Conservation (phyloP, 2,329 filamentous ascomycete species). For the Volutella citrinella region DNA sequence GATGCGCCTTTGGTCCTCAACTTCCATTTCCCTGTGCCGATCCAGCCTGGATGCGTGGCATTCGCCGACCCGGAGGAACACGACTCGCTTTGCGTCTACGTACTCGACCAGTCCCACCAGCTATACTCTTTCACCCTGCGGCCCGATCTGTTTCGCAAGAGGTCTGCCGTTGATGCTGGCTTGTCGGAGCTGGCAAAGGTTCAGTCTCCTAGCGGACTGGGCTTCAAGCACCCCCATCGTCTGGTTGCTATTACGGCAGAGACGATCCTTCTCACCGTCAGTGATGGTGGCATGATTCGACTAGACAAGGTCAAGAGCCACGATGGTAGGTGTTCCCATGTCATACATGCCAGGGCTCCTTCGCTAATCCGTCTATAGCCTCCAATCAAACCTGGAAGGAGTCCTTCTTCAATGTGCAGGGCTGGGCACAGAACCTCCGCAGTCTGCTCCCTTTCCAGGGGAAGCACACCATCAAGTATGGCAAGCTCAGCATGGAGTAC, state of each 20-base stretch:
- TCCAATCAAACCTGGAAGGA: slow-evolving; percentile 58
- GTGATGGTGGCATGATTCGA: slow-evolving; percentile 72
- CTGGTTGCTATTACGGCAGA: slow-evolving; percentile 71
- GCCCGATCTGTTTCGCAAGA: slow-evolving; percentile 75
- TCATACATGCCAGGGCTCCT: neutral
- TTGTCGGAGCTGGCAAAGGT: slow-evolving; percentile 75
- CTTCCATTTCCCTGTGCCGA: slow-evolving; percentile 70
- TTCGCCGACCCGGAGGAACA: slow-evolving; percentile 77
- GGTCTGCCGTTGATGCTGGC: slow-evolving; percentile 66
- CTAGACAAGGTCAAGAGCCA: slow-evolving; percentile 58
- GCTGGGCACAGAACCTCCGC: slow-evolving; percentile 66
- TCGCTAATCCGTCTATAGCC: slow-evolving; percentile 17
- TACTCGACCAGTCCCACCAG: slow-evolving; percentile 73
- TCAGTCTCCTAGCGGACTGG: slow-evolving; percentile 69
- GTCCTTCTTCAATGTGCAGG: slow-evolving; percentile 69
- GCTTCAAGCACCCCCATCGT: slow-evolving; percentile 76
- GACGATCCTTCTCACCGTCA: slow-evolving; percentile 75
- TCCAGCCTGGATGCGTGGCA: slow-evolving; percentile 75
- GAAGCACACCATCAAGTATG: slow-evolving; percentile 61
- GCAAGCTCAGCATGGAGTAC: slow-evolving; percentile 63
- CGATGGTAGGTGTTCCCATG: slow-evolving; percentile 38
- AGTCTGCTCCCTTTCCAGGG: slow-evolving; percentile 66
- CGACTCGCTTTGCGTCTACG: slow-evolving; percentile 75
- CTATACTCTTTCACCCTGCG: slow-evolving; percentile 82
- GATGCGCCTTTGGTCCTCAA: slow-evolving; percentile 76